Evolutionary conservation across 164 flowering plant genomes (phyloP), one percentile per base, ranked within the genome.

Genomic region (Nelumbo lutea): DNA sequence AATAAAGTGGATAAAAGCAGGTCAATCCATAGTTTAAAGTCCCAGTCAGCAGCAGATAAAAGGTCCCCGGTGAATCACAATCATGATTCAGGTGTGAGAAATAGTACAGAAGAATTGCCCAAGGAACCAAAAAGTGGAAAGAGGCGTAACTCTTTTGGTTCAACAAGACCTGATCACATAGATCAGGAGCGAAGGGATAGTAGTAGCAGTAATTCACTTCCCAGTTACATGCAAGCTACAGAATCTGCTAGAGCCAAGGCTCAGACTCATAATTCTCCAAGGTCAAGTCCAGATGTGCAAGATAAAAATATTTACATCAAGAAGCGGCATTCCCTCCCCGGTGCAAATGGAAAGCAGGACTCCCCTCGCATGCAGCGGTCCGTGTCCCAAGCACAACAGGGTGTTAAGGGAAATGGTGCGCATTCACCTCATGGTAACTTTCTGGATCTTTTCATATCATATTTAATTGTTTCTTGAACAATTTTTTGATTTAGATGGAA

Each of bases 181-280:
- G 96, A 86, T 11, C 89, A 85, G 70, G 97, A 92, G 66, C 83
- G 82, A 44, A 81, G 88, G 71, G 90, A 83, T 61, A 85, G 85
- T 66, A 79, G 84, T 60, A 83, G 84, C 14, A 53, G 4, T 68
- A 85, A 65, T 62, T 74, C 91, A 52, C 75, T 92, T 27, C 98
- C 98, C 9, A 92, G 79, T 73, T 92, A 92, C 80, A 95, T 95
- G 98, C 98, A 95, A 84, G 88, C 93, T n/a, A 95, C 98, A 61
- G 82, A 95, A 76, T 95, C 98, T 64, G 97, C 97, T 51, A 89
- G 81, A 78, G 98, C 98, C 47, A 95, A 95, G 86, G 80, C 86
- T 13, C 50, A 81, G 48, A 73, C 85, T 2, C 77, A 74, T 75
- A 76, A 62, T 75, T 95, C 98, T 65, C 98, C 97, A 3, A 87